Percentiles rank a stretch among this genome's conserved stretches.
Evolutionary conservation across 306 rosid genomes (phyloP).

Genomic region (Inga laurina): DNA sequence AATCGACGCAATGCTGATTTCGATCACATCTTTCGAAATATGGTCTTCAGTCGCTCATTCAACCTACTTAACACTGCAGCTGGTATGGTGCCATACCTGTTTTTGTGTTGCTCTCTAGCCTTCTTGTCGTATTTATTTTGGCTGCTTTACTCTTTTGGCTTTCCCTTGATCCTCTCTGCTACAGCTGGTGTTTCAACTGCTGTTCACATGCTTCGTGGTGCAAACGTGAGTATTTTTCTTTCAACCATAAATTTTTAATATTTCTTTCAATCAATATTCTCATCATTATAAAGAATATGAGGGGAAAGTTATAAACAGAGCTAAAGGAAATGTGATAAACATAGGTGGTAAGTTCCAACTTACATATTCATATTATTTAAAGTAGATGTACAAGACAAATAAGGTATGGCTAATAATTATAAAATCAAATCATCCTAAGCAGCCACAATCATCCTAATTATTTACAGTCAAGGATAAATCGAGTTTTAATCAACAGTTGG

Average conservation of each 20-base stretch:
- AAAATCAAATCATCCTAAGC: not conserved
- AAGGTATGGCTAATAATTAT: not conserved
- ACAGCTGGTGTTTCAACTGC: slow-evolving; percentile 95
- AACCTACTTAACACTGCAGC: slow-evolving; percentile 77
- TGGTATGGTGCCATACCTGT: slow-evolving; percentile 91
- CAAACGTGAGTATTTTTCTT: slow-evolving; percentile 66
- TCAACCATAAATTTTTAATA: slow-evolving; percentile 12
- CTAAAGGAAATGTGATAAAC: not conserved
- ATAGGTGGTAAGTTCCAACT: not conserved
- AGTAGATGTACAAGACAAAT: not conserved
- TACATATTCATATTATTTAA: not conserved
- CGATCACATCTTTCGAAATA: slow-evolving; percentile 91
- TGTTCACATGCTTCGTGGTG: slow-evolving; percentile 59
- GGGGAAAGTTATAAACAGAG: not conserved
- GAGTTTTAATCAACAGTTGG: not conserved
- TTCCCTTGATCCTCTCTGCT: slow-evolving; percentile 82
- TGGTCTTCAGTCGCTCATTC: slow-evolving; percentile 90
- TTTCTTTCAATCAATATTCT: slow-evolving; percentile 28
- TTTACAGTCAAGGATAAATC: not conserved
- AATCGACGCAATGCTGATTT: slow-evolving; percentile 97
- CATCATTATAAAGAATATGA: slow-evolving; percentile 1
- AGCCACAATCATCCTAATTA: not conserved
- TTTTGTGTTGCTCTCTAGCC: slow-evolving; percentile 86
- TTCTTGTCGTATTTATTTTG: slow-evolving; percentile 91
- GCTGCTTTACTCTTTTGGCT: slow-evolving; percentile 97